Conservation (phyloP, 352 stramenopile genomes). For the Pythium graminicola region DNA sequence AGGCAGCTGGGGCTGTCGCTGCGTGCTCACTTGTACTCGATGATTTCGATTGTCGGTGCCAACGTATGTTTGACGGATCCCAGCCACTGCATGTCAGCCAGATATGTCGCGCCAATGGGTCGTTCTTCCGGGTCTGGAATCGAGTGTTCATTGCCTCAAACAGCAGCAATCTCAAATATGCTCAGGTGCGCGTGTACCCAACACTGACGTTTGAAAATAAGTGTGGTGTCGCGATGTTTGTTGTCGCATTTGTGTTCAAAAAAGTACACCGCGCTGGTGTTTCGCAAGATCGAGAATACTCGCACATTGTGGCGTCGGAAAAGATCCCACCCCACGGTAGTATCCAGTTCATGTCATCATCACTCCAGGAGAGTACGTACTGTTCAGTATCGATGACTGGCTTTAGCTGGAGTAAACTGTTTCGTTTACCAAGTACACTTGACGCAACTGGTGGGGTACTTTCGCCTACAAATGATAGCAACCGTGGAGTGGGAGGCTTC, state of each 20-base stretch:
- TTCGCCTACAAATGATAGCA: constrained; percentile 1
- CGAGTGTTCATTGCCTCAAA: constrained; percentile 63
- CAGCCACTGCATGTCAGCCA: constrained; percentile 64
- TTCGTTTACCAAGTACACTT: constrained; percentile 40
- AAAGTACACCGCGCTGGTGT: constrained; percentile 50
- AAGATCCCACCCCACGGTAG: constrained; percentile 40
- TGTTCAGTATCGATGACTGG: constrained; percentile 72
- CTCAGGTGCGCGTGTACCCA: constrained; percentile 55
- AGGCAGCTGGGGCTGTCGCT: constrained; percentile 47
- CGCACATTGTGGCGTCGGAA: constrained; percentile 64
- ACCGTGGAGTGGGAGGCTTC: neutral
- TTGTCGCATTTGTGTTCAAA: constrained; percentile 77
- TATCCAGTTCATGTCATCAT: constrained; percentile 57
- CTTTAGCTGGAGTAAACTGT: constrained; percentile 75
- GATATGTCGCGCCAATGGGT: constrained; percentile 61
- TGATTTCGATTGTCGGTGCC: constrained; percentile 69
- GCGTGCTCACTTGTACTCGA: constrained; percentile 61
- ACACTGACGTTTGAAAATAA: constrained; percentile 76
- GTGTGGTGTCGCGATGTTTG: constrained; percentile 55
- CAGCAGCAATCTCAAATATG: constrained; percentile 56
- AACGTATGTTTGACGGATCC: constrained; percentile 73
- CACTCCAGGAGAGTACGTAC: constrained; percentile 68
- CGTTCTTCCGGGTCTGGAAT: constrained; percentile 60
- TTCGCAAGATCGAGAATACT: constrained; percentile 56
- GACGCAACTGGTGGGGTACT: neutral